A percentile compares a stretch with the other conserved stretches of the same genome.
Evolutionary conservation across 192 early-diverging fungal species (phyloP).

Genomic region (Coemansia sp.): DNA sequence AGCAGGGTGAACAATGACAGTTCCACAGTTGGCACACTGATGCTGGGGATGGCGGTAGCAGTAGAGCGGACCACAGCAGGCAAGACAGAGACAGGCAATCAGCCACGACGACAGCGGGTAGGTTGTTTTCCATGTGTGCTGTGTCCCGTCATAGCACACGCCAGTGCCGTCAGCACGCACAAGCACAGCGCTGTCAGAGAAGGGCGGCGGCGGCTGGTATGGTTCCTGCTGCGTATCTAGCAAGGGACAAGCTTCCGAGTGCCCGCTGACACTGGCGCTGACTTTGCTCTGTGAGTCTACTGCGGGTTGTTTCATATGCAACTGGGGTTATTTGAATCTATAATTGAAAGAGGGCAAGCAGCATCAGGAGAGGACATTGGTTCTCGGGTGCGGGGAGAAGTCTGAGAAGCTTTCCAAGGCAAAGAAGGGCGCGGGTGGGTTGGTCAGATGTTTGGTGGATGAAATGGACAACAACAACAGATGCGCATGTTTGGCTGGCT

Average conservation of each 20-base stretch:
- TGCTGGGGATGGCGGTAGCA: constrained; percentile 28
- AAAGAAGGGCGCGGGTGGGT: too few species aligned
- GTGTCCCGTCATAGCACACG: constrained; percentile 22
- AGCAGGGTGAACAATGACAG: constrained; percentile 19
- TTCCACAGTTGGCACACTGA: constrained; percentile 30
- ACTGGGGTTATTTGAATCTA: background rate
- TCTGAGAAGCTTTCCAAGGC: too few species aligned
- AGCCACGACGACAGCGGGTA: constrained; percentile 22
- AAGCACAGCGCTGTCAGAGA: constrained; percentile 12
- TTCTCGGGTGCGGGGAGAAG: too few species aligned
- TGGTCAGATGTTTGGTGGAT: too few species aligned
- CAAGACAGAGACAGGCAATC: constrained; percentile 19
- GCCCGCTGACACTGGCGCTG: background rate
- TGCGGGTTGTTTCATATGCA: background rate
- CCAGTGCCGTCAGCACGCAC: constrained; percentile 42
- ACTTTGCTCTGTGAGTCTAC: background rate
- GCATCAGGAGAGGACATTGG: too few species aligned
- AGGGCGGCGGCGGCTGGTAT: constrained; percentile 12
- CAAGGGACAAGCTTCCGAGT: constrained; percentile 6
- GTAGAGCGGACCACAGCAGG: constrained; percentile 37
- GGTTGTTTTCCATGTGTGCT: constrained; percentile 24
- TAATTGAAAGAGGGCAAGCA: too few species aligned
- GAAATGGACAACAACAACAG: too few species aligned
- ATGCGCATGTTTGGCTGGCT: too few species aligned
- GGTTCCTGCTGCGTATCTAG: background rate